These are phyloP conservation scores for Trypanosoma caninum DNA, from an alignment of 208 protist species.

Conservation along the genomic window DNA sequence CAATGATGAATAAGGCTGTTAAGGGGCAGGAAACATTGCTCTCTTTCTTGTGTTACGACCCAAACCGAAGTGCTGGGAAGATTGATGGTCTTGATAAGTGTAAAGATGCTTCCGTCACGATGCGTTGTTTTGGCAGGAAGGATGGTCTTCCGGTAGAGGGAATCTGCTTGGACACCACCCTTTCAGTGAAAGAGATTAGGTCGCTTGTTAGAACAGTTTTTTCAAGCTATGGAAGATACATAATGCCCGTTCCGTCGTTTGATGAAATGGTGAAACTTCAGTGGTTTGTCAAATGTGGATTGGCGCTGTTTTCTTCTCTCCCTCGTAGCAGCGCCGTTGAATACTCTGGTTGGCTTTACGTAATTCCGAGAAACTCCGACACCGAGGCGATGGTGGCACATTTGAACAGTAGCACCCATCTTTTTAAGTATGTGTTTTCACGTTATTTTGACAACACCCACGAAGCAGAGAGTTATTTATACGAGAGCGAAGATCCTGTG, in stretches of 20 bases:
- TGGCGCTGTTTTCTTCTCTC: not conserved
- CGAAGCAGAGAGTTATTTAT: constrained; percentile 18
- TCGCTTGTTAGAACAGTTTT: not conserved
- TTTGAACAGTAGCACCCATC: constrained; percentile 21
- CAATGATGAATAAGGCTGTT: not conserved
- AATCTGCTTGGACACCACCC: constrained; percentile 1
- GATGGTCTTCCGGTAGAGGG: constrained; percentile 14
- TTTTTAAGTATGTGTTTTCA: constrained; percentile 45
- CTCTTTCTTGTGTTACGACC: constrained; percentile 15
- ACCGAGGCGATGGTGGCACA: constrained; percentile 30
- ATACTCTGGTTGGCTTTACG: constrained; percentile 38
- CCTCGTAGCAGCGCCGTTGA: not conserved
- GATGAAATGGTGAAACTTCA: constrained; percentile 50
- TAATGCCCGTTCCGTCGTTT: constrained; percentile 28
- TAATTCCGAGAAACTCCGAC: constrained; percentile 34
- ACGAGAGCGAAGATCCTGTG: constrained; percentile 11
- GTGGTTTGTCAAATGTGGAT: constrained; percentile 33
- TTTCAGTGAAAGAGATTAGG: not conserved
- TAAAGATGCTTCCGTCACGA: constrained; percentile 19
- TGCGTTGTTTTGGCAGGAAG: not conserved
- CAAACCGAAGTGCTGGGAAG: not conserved
- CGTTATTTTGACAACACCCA: constrained; percentile 24
- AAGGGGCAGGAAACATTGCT: not conserved
- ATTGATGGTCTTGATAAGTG: constrained; percentile 20
- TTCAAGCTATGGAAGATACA: not conserved